Base-by-base conservation (phyloP, 2,329 filamentous ascomycete species). In the Fusarium sp. region DNA sequence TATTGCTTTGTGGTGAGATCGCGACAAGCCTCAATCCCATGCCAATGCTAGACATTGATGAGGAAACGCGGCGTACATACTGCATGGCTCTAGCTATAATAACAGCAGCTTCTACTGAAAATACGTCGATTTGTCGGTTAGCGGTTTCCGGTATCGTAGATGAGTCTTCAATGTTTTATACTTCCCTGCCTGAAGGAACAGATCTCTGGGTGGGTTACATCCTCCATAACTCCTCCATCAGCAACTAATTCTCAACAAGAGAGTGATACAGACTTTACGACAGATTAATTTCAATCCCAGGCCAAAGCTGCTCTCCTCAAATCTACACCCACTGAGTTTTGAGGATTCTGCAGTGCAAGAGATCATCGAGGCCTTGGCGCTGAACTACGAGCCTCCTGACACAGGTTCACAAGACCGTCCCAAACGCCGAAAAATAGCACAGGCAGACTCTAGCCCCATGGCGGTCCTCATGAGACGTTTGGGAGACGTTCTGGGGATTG, bases 1-100 rank as follows among this genome's bases (percentile, higher is more conserved):
- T 84, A 20, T 63, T 85, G 7, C 79, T 87, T 18, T 87, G 85
- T 56, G 81, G 80, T 26, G 85, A 87, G 38, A 76, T 84, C 66
- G 78, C 83, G 33, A 80, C 76, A 26, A 77, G 76, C 18, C 79
- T 80, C 26, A 80, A 80, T 28, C 78, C 78, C 15, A 75, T 83
- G 22, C 70, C 80, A n/a, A 72, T 78, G 14, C 63, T 76, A 13
- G 79, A 81, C 24, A 64, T 72, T 22, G 76, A 78, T 22, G 74
- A 77, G 7, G 72, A 79, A 6, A 79, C 81, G 20, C 80, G 83
- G 47, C 78, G 75, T 12, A 76, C 79, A 7, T 81, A 85, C 41
- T 85, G 83, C 47, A 70, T 80, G 47, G 82, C 83, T 17, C 77
- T 87, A 17, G 65, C 84, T 15, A 76, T 77, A 7, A 80, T 88